These are phyloP conservation scores for Calonectria pseudoturangicola DNA, from an alignment of 2,329 filamentous ascomycete species.

Conservation along the genomic window DNA sequence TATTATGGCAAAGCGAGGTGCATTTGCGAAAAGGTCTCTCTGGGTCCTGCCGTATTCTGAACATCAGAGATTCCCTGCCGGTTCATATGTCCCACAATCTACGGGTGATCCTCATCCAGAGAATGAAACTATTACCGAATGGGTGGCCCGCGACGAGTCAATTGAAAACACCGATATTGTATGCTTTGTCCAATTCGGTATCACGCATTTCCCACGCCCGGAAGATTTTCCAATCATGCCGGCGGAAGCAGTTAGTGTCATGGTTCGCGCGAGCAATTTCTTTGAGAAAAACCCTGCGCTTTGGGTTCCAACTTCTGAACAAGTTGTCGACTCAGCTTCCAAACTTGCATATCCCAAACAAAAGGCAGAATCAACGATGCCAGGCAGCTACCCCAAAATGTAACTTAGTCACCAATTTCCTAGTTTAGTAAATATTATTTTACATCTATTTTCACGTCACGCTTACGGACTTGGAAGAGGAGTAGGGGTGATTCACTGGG, in stretches of 20 bases:
- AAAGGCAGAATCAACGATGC: not conserved
- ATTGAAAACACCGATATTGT: conserved; percentile 16
- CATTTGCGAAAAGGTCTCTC: conserved; percentile 8
- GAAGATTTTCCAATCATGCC: conserved; percentile 21
- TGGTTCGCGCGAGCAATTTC: conserved; percentile 9
- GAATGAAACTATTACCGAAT: conserved; percentile 13
- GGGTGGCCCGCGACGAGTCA: not conserved
- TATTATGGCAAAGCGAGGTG: not conserved
- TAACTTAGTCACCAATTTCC: not conserved
- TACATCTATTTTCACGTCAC: not conserved
- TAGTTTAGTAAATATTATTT: not conserved
- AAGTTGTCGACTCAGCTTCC: not conserved
- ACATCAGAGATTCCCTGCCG: conserved; percentile 4
- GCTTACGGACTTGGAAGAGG: not conserved
- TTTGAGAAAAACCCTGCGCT: conserved; percentile 16
- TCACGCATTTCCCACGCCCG: conserved; percentile 10
- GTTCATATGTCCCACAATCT: conserved; percentile 2
- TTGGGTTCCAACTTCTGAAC: conserved; percentile 10
- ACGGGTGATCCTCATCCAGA: conserved; percentile 2
- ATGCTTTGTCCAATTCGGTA: conserved; percentile 16
- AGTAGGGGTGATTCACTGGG: too few species aligned
- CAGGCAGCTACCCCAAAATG: not conserved
- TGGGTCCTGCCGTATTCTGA: conserved; percentile 13
- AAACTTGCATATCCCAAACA: not conserved
- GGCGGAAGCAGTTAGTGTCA: not conserved